Conservation (phyloP, 169 alveolate species). For the Plasmodium cynomolgi region DNA sequence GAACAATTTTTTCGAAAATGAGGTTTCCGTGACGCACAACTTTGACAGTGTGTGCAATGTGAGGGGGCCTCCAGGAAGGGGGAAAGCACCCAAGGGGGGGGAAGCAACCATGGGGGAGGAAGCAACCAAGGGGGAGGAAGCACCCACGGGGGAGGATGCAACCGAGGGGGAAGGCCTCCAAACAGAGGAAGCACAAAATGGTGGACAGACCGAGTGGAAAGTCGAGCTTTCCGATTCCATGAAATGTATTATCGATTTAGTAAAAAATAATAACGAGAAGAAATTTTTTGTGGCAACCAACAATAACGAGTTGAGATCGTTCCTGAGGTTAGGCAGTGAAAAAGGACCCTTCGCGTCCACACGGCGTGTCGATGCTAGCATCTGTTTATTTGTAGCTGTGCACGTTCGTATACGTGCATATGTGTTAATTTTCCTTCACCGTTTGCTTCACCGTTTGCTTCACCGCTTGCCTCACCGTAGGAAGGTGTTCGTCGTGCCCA, state of each 20-base stretch:
- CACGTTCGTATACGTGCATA: not conserved
- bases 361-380: not conserved
- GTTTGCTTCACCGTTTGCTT: not conserved
- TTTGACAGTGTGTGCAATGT: conserved; percentile 48
- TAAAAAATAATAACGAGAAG: conserved; percentile 69
- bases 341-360: not conserved
- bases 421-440: not conserved
- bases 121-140: not conserved
- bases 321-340: conserved; percentile 14
- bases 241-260: conserved; percentile 70
- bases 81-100: not conserved
- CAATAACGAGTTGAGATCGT: conserved; percentile 19
- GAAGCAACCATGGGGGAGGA: not conserved
- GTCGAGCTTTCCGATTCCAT: conserved; percentile 27
- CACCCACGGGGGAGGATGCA: not conserved
- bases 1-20: conserved; percentile 42
- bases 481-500: conserved; percentile 52
- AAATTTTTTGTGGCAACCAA: conserved; percentile 68
- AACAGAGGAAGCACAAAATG: not conserved
- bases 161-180: not conserved
- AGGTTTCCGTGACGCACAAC: conserved; percentile 30
- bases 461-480: not conserved
- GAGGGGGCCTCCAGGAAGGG: not conserved
- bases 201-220: not conserved
- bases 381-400: not conserved